phyloP scores from a whole-genome alignment of 2,329 filamentous ascomycete species.

The Chrysoporthe puriensis region DNA sequence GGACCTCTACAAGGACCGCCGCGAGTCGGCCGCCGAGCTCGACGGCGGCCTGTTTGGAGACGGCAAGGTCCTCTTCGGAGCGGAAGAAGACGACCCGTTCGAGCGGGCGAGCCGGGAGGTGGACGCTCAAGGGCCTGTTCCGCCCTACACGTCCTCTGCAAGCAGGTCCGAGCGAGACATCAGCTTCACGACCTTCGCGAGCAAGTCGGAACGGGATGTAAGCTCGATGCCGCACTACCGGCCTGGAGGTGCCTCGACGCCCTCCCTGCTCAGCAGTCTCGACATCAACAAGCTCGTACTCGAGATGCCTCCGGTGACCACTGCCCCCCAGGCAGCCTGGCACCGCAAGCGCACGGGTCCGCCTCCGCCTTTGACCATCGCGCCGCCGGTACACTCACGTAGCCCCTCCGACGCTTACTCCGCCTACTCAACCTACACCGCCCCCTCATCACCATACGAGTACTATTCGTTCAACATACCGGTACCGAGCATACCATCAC shows the following conservation, averaged over 20 bases:
- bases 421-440: conserved; percentile 31
- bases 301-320: conserved; percentile 53
- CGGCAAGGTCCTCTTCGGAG: conserved; percentile 45
- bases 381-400: conserved; percentile 36
- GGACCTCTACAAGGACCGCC: conserved; percentile 49
- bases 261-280: conserved; percentile 40
- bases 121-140: conserved; percentile 54
- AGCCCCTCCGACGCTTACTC: conserved; percentile 36
- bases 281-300: conserved; percentile 45
- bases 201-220: conserved; percentile 25
- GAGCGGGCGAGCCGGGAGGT: conserved; percentile 55
- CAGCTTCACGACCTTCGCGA: conserved; percentile 29
- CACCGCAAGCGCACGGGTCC: conserved; percentile 43
- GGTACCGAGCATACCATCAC: conserved; percentile 14
- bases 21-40: conserved; percentile 52
- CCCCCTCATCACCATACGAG: conserved; percentile 23
- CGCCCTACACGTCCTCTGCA: conserved; percentile 50
- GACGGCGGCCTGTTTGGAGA: conserved; percentile 44
- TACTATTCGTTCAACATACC: conserved; percentile 20
- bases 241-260: conserved; percentile 38
- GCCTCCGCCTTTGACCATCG: conserved; percentile 48
- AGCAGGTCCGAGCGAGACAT: conserved; percentile 42
- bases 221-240: conserved; percentile 38
- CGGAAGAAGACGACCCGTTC: conserved; percentile 51
- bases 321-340: conserved; percentile 48